Evolutionary conservation across 1,284 basidiomycete species (phyloP).

Genomic region (Stygiomarasmius scandens): DNA sequence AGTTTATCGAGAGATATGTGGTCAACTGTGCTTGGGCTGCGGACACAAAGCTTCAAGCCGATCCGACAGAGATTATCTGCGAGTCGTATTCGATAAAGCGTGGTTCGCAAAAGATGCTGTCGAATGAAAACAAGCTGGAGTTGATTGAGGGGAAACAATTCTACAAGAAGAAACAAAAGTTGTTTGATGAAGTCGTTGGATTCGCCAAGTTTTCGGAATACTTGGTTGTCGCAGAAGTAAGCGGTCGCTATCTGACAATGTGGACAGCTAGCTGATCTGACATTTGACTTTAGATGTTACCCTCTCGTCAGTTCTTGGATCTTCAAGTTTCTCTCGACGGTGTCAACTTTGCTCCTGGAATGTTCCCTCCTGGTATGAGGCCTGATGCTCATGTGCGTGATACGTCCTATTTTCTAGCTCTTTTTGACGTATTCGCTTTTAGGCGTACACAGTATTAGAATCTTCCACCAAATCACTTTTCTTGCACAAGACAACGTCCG

Average conservation of each 20-base stretch:
- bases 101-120: constrained; percentile 72
- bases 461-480: constrained; percentile 93
- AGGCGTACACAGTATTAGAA: constrained; percentile 95
- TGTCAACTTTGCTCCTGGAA: constrained; percentile 78
- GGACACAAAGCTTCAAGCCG: constrained; percentile 77
- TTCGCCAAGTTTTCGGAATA: constrained; percentile 97
- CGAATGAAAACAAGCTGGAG: constrained; percentile 71
- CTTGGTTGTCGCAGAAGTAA: constrained; percentile 90
- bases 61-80: constrained; percentile 89
- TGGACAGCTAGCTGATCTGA: constrained; percentile 6
- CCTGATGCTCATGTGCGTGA: constrained; percentile 80
- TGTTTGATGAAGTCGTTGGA: constrained; percentile 90
- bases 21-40: constrained; percentile 91
- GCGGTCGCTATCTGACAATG: constrained; percentile 22
- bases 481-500: constrained; percentile 92
- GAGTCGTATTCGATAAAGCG: constrained; percentile 86
- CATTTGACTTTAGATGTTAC: constrained; percentile 53
- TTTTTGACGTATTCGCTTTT: constrained; percentile 7
- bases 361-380: constrained; percentile 89
- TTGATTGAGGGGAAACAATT: constrained; percentile 81
- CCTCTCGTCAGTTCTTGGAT: constrained; percentile 63
- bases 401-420: background rate
- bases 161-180: constrained; percentile 69
- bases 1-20: constrained; percentile 83
- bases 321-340: constrained; percentile 94